These are phyloP conservation scores for Fusarium falciforme DNA, from an alignment of 2,329 filamentous ascomycete genomes.

Conservation along the genomic window DNA sequence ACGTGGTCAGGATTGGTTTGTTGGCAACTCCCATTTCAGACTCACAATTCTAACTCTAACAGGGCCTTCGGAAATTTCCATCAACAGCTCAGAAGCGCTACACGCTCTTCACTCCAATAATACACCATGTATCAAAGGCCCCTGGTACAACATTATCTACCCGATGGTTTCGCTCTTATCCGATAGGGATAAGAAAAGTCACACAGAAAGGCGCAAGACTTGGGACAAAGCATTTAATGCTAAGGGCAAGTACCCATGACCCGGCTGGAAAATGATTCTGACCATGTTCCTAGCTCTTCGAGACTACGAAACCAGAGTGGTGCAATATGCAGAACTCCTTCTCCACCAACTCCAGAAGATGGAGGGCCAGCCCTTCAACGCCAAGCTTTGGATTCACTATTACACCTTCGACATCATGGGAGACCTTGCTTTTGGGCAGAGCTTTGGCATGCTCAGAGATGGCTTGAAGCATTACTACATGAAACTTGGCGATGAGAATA, in stretches of 20 bases:
- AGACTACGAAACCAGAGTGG: conserved; percentile 46
- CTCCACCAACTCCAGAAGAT: conserved; percentile 30
- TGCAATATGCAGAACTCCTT: conserved; percentile 35
- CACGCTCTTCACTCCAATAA: not conserved
- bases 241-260: conserved; percentile 32
- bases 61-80: conserved; percentile 4
- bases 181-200: conserved; percentile 46
- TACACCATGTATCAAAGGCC: conserved; percentile 43
- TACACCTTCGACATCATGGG: conserved; percentile 53
- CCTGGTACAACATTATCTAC: conserved; percentile 48
- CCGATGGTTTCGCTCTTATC: conserved; percentile 47
- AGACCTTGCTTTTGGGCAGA: conserved; percentile 53
- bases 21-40: not conserved
- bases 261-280: not conserved
- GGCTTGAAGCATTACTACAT: conserved; percentile 45
- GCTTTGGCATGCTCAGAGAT: conserved; percentile 49
- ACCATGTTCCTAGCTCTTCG: conserved; percentile 34
- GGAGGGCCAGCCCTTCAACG: conserved; percentile 41
- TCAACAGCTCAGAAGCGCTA: not conserved
- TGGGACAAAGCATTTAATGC: conserved; percentile 49
- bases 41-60: not conserved
- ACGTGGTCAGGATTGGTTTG: not conserved
- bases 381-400: conserved; percentile 49
- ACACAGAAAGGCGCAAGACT: conserved; percentile 46
- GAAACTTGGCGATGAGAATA: conserved; percentile 37